A percentile compares a stretch with the other conserved stretches of the same genome.
Conservation (phyloP, 306 rosid species). For the Cicer chorassanicum region DNA sequence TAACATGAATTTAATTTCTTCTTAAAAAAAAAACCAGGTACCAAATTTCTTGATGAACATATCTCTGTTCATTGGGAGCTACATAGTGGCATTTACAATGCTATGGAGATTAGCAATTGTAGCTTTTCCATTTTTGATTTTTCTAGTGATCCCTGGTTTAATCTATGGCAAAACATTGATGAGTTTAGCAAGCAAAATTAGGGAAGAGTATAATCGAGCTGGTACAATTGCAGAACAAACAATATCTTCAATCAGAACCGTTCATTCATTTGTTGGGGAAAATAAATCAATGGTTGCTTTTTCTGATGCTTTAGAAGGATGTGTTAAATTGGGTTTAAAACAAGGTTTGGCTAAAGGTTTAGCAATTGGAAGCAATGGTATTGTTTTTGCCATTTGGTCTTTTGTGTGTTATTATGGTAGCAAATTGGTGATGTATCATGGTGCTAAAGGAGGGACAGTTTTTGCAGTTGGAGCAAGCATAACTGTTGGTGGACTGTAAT, state of each 20-base stretch:
- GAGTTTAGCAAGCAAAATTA: constrained; percentile 65
- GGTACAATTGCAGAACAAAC: constrained; percentile 86
- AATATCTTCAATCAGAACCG: constrained; percentile 81
- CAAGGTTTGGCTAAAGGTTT: constrained; percentile 93
- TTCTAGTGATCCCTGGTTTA: constrained; percentile 82
- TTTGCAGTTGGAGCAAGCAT: constrained; percentile 80
- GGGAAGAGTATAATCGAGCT: constrained; percentile 70
- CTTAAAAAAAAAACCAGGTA: constrained; percentile 44
- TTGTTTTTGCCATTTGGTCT: constrained; percentile 90
- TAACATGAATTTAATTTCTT: not conserved
- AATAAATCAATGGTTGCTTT: constrained; percentile 67
- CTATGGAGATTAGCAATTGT: constrained; percentile 81
- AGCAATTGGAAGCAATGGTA: constrained; percentile 88
- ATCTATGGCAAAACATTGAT: constrained; percentile 75
- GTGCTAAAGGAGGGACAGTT: constrained; percentile 82
- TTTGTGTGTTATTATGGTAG: constrained; percentile 83
- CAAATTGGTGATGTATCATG: constrained; percentile 84
- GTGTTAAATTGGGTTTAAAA: constrained; percentile 69
- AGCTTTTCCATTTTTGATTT: constrained; percentile 72
- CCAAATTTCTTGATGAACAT: constrained; percentile 80
- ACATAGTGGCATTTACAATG: constrained; percentile 65
- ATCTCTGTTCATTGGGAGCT: constrained; percentile 70
- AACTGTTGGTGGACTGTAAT: constrained; percentile 90
- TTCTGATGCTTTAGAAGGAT: constrained; percentile 70
- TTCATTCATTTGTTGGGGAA: constrained; percentile 85